Base-by-base conservation (phyloP, 2,329 filamentous ascomycete genomes). In the Pleomassaria siparia region DNA sequence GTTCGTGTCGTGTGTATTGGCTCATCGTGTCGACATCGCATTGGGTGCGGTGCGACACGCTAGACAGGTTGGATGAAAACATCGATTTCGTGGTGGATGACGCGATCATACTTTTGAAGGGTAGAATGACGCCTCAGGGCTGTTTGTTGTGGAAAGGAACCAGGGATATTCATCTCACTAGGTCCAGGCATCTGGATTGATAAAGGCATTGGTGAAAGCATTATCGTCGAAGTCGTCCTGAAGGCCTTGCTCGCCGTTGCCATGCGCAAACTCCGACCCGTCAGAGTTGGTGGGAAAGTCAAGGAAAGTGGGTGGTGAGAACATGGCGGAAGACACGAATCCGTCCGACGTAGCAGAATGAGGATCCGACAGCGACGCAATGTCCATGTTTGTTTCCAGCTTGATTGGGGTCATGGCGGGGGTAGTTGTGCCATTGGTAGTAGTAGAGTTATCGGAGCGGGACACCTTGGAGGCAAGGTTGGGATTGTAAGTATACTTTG, bases 401-500 rank as follows among this genome's bases (percentile, higher is more conserved):
- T 44, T 47, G 46, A 60, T 77, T 43, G 72, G 67, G 40, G 66
- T 69, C 63, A 75, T 72, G 18, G 70, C 71, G 13, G 21, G 29
- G 20, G 66, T 59, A 3, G 70, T 71, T 13, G 71, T 24, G 21
- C 29, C 21, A 25, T 67, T 39, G 72, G 56, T 4, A 71, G 72
- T 47, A 70, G 62, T 69, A 61, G 75, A 72, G 20, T 70, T 70
- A 2, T 44, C 33, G 15, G 51, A 37, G 41, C 56, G 54, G 28
- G 52, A 41, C 20, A 56, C 53, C 54, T 72, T 69, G 10, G 62
- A 56, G 13, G 69, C 60, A 5, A 66, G 55, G 45, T 75, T 74
- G n/a, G 71, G 73, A 50, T 74, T 72, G 63, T 76, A 78, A 2
- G 67, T 72, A 53, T 78, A 79, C 36, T 59, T 64, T n/a, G 59